Evolutionary conservation across 257 asterid genomes (phyloP).

Genomic region (Ophiorrhiza pumila): DNA sequence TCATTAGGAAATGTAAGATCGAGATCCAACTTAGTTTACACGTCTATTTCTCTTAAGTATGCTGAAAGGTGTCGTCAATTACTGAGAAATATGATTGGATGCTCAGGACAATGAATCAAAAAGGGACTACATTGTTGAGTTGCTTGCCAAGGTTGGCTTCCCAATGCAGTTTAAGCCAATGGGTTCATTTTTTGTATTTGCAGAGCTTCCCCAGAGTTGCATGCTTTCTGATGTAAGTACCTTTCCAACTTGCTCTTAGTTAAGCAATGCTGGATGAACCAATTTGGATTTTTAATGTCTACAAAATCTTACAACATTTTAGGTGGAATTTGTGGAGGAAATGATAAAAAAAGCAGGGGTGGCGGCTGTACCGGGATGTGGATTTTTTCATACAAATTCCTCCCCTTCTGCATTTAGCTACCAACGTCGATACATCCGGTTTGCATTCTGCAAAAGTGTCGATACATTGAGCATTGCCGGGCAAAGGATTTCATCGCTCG

Average conservation of each 20-base stretch:
- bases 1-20: conserved; percentile 49
- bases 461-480: conserved; percentile 69
- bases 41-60: neutral
- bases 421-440: conserved; percentile 50
- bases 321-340: conserved; percentile 79
- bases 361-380: conserved; percentile 90
- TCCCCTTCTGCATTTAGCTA: conserved; percentile 21
- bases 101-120: conserved; percentile 70
- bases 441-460: conserved; percentile 79
- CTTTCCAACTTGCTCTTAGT: conserved; percentile 5
- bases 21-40: neutral
- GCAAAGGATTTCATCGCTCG: conserved; percentile 38
- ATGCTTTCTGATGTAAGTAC: conserved; percentile 67
- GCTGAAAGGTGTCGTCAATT: neutral
- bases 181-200: conserved; percentile 75
- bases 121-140: conserved; percentile 53
- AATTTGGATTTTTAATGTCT: neutral
- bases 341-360: conserved; percentile 76
- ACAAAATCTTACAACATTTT: neutral
- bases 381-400: conserved; percentile 52
- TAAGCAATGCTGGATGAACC: neutral
- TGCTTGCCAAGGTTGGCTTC: conserved; percentile 72
- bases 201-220: conserved; percentile 73
- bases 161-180: conserved; percentile 48
- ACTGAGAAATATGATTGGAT: conserved; percentile 8